Conservation (phyloP, 345 rosid species). For the Anastatica hierochuntica region DNA sequence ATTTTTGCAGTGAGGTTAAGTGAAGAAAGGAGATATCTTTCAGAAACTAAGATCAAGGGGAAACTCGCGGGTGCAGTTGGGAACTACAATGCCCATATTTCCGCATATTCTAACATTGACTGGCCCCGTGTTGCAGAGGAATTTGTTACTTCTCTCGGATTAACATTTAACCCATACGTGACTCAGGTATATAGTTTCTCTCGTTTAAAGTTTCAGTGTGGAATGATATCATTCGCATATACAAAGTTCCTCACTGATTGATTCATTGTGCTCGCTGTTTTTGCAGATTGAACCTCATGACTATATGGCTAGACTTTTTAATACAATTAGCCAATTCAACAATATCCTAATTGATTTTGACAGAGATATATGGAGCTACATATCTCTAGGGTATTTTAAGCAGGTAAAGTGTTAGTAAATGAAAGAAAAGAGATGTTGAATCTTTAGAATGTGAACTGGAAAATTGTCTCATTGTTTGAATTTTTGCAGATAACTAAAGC, state of each 20-base stretch:
- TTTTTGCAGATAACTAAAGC: constrained; percentile 67
- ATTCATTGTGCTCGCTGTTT: background rate
- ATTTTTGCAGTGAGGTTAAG: constrained; percentile 78
- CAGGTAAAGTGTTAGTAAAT: constrained; percentile 38
- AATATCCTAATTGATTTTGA: constrained; percentile 62
- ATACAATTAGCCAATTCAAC: constrained; percentile 50
- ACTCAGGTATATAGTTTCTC: constrained; percentile 53
- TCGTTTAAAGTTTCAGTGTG: background rate
- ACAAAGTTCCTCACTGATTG: background rate
- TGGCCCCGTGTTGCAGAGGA: constrained; percentile 76
- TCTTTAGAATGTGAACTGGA: too few species aligned
- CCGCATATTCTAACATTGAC: constrained; percentile 61
- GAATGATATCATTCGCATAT: background rate
- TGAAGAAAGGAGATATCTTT: constrained; percentile 59
- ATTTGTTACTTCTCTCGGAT: constrained; percentile 77
- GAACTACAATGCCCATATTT: constrained; percentile 85
- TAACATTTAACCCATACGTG: constrained; percentile 81
- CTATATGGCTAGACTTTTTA: constrained; percentile 66
- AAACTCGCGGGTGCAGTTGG: constrained; percentile 98
- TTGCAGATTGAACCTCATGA: constrained; percentile 82
- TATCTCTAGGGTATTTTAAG: constrained; percentile 75
- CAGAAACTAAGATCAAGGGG: constrained; percentile 69
- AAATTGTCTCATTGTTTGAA: background rate
- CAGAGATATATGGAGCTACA: constrained; percentile 88
- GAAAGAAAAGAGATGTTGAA: background rate